Conservation (phyloP, 306 rosid species). For the Benincasa hispida region DNA sequence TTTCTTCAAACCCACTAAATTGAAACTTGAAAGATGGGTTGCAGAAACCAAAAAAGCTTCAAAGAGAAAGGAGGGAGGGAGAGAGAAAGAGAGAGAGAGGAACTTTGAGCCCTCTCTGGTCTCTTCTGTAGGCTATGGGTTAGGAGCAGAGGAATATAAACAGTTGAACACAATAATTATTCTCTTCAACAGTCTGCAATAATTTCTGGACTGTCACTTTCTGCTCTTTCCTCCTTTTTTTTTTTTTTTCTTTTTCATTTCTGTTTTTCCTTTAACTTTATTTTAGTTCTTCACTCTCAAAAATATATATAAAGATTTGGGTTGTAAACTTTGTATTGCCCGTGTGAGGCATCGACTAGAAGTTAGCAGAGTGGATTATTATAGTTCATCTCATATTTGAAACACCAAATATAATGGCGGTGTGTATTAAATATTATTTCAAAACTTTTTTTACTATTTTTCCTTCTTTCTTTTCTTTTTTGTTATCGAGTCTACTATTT, state of each 20-base stretch:
- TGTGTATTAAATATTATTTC: too few relatives aligned
- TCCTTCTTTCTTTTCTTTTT: too few relatives aligned
- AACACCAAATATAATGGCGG: too few relatives aligned
- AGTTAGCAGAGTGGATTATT: too few relatives aligned
- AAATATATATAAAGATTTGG: too few relatives aligned
- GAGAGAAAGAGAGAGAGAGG: slow-evolving; percentile 13
- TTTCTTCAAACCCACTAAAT: background rate
- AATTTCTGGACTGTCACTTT: slow-evolving; percentile 10
- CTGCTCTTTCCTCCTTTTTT: background rate
- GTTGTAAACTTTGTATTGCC: too few relatives aligned
- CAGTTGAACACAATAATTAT: slow-evolving; percentile 1
- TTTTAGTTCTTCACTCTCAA: too few relatives aligned
- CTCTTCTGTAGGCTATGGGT: slow-evolving; percentile 15
- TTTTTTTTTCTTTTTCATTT: background rate
- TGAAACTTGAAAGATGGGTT: background rate
- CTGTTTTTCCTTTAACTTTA: background rate
- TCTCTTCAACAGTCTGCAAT: slow-evolving; percentile 7
- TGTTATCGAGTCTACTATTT: too few relatives aligned
- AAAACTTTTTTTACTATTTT: too few relatives aligned
- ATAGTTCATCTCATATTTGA: too few relatives aligned
- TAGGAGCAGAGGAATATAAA: slow-evolving; percentile 4
- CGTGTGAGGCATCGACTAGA: too few relatives aligned
- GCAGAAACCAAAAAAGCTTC: background rate
- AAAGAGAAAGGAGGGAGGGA: slow-evolving; percentile 13
- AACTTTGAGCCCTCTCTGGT: slow-evolving; percentile 20